These are phyloP conservation scores for Melaleuca quinquenervia DNA, from an alignment of 345 rosid species.

Conservation along the genomic window DNA sequence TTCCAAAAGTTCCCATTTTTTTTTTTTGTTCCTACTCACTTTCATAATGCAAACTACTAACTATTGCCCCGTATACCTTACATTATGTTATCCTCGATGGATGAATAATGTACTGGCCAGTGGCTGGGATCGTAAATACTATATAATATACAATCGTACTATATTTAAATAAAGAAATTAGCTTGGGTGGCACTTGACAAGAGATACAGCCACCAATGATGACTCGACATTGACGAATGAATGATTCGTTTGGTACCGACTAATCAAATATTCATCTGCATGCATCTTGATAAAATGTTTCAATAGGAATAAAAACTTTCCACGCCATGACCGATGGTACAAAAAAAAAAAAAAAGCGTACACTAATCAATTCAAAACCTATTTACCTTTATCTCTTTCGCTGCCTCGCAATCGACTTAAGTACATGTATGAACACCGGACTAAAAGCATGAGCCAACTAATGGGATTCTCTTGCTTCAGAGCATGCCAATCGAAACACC, in stretches of 20 bases:
- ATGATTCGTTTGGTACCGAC: not conserved
- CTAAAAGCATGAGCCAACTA: not conserved
- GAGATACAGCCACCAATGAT: too few relatives aligned
- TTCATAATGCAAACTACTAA: not conserved
- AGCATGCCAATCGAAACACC: not conserved
- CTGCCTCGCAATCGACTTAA: not conserved
- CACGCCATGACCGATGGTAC: not conserved
- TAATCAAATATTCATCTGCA: not conserved
- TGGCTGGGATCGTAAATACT: not conserved
- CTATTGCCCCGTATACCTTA: not conserved
- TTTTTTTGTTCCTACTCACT: not conserved
- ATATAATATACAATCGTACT: not conserved
- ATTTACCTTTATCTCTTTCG: not conserved
- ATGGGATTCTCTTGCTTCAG: not conserved
- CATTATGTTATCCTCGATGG: not conserved
- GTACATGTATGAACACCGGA: not conserved
- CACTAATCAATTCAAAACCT: not conserved
- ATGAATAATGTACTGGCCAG: not conserved
- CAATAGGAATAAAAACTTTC: not conserved
- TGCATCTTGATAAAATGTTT: not conserved
- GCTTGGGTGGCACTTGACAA: fast-evolving
- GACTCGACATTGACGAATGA: not conserved
- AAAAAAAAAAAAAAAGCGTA: too few relatives aligned
- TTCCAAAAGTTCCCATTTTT: not conserved
- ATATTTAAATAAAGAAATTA: not conserved